Evolutionary conservation across 225 moss, liverwort and hornwort species (phyloP).

Genomic region (Asterella californica): DNA sequence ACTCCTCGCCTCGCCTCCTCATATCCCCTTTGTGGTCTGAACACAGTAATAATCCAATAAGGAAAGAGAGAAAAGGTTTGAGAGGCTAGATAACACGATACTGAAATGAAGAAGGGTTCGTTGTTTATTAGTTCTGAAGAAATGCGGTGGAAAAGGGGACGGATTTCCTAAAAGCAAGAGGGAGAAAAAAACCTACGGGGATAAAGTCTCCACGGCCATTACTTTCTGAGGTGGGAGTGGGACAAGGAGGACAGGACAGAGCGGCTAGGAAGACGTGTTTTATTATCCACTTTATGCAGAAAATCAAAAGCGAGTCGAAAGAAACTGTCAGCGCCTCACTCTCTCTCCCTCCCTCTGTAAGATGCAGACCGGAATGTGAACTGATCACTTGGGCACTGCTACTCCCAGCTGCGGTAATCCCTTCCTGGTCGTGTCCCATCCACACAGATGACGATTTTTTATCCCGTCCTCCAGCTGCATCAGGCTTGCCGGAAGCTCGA

Average conservation of each 20-base stretch:
- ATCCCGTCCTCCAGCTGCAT: conserved; percentile 40
- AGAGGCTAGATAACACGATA: background rate
- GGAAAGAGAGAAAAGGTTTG: background rate
- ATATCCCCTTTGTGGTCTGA: conserved; percentile 50
- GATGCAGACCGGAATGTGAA: conserved; percentile 39
- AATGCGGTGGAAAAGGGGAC: conserved; percentile 8
- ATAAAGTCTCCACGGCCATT: conserved; percentile 20
- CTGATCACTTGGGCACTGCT: conserved; percentile 47
- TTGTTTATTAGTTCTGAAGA: background rate
- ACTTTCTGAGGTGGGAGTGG: conserved; percentile 17
- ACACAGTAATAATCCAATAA: background rate
- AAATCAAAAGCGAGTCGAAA: conserved; percentile 22
- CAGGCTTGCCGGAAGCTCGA: conserved; percentile 57
- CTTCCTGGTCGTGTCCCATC: conserved; percentile 58
- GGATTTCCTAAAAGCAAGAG: conserved; percentile 13
- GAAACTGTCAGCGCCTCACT: conserved; percentile 26
- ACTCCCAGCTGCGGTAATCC: conserved; percentile 58
- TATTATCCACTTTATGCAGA: conserved; percentile 20
- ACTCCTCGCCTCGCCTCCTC: conserved; percentile 52
- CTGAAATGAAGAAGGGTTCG: background rate
- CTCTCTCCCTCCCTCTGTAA: conserved; percentile 24
- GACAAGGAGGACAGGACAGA: conserved; percentile 17
- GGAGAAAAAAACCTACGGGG: conserved; percentile 19
- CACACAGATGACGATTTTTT: conserved; percentile 54
- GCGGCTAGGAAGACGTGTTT: conserved; percentile 20